Conservation (phyloP, 164 flowering plant genomes). For the Liquidambar formosana region DNA sequence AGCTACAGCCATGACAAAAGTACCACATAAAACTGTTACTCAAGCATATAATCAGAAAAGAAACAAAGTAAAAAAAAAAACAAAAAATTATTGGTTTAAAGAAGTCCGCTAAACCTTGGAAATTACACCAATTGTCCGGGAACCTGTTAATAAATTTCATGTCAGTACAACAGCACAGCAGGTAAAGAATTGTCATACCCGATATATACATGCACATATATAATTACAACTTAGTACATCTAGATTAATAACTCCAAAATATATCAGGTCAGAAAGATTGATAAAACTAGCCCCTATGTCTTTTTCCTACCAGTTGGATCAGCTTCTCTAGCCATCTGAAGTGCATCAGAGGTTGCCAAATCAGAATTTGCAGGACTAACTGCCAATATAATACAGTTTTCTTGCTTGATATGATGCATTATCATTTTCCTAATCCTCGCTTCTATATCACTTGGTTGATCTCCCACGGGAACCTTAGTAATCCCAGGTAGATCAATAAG, state of each 20-base stretch:
- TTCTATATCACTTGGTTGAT: conserved; percentile 60
- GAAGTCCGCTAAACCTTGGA: conserved; percentile 39
- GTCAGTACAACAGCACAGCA: conserved; percentile 1
- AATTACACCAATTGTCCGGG: conserved; percentile 57
- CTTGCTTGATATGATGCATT: conserved; percentile 38
- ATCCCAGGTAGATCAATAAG: conserved; percentile 62
- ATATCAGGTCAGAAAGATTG: background rate
- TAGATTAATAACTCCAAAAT: background rate
- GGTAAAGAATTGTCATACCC: background rate
- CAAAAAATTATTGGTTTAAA: too few relatives aligned
- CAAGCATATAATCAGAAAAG: conserved; percentile 1
- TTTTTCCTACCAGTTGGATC: conserved; percentile 48
- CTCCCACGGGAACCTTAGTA: conserved; percentile 62
- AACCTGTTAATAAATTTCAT: conserved; percentile 30
- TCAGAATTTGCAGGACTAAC: conserved; percentile 63
- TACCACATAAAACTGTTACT: background rate
- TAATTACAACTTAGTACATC: background rate
- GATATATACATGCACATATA: background rate
- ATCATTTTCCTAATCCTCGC: conserved; percentile 52
- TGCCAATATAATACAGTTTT: conserved; percentile 51
- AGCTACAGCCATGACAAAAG: conserved; percentile 27
- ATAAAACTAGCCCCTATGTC: background rate
- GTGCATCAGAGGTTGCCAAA: conserved; percentile 63
- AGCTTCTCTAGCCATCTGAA: conserved; percentile 50
- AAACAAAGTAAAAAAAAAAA: background rate